Percentiles rank a stretch among this genome's conserved stretches.
Conservation (phyloP, 2,329 filamentous ascomycete species). For the Diaporthe longicolla region DNA sequence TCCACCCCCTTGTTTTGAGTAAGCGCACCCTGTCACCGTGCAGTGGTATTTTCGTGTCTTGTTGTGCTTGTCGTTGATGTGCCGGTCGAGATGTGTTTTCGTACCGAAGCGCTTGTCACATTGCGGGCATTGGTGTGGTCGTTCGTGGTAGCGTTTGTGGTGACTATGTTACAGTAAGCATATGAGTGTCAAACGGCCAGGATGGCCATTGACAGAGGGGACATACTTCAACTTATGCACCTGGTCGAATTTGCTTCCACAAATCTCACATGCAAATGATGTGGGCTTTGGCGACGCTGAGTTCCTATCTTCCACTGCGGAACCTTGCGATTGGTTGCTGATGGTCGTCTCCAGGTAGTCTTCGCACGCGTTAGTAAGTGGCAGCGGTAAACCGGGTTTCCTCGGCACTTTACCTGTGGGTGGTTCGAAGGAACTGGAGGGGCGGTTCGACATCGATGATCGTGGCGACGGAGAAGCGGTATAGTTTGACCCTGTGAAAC, state of each 20-base stretch:
- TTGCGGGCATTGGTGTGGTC: conserved; percentile 61
- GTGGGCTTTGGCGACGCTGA: conserved; percentile 49
- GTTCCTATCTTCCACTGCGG: conserved; percentile 40
- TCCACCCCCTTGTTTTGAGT: conserved; percentile 66
- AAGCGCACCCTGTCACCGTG: conserved; percentile 66
- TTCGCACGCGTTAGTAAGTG: conserved; percentile 19
- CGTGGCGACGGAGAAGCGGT: conserved; percentile 43
- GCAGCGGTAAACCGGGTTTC: conserved; percentile 50
- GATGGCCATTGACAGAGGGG: neutral
- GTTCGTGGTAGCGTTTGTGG: conserved; percentile 73
- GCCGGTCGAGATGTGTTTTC: conserved; percentile 73
- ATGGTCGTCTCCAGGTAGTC: conserved; percentile 39
- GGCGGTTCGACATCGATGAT: conserved; percentile 40
- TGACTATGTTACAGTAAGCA: conserved; percentile 58
- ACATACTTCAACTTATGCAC: conserved; percentile 72
- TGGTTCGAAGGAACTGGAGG: conserved; percentile 43
- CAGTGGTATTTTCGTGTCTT: conserved; percentile 74
- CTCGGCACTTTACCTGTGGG: conserved; percentile 46
- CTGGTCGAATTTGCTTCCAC: conserved; percentile 66
- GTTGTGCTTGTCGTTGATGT: conserved; percentile 73
- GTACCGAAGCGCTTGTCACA: conserved; percentile 73
- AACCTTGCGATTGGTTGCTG: conserved; percentile 40
- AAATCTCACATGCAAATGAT: conserved; percentile 58
- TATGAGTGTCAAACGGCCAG: neutral
- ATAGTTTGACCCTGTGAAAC: conserved; percentile 53